Percentiles rank a stretch among this genome's conserved stretches.
Evolutionary conservation across 108 stramenopile species (phyloP).

Genomic region (Fragilariopsis cylindrus): DNA sequence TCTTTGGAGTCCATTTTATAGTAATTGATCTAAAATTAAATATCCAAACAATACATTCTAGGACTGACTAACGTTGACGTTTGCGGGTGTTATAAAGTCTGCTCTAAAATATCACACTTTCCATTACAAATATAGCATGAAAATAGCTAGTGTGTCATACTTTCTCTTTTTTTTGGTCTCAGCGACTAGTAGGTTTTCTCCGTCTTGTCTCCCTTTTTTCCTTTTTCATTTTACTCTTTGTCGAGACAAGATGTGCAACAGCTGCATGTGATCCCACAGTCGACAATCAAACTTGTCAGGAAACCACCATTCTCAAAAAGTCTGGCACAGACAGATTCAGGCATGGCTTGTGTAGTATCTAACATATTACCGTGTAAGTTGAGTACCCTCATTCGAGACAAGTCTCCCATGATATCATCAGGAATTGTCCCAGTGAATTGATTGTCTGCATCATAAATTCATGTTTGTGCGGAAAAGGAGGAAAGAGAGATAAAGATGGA

Average conservation of each 20-base stretch:
- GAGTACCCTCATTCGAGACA: constrained; percentile 43
- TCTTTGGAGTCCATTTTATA: too few species aligned
- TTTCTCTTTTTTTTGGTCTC: too few species aligned
- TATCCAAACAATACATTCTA: too few species aligned
- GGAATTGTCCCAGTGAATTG: constrained; percentile 63
- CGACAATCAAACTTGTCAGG: constrained; percentile 38
- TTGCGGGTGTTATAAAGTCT: too few species aligned
- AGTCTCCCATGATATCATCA: constrained; percentile 43
- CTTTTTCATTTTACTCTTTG: background rate
- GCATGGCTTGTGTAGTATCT: constrained; percentile 35
- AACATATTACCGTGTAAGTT: constrained; percentile 29
- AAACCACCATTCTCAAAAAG: constrained; percentile 8
- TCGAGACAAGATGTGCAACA: constrained; percentile 50
- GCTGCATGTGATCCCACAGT: constrained; percentile 40
- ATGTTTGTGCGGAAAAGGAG: background rate
- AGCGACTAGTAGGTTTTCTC: too few species aligned
- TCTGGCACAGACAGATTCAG: constrained; percentile 36
- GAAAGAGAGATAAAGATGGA: constrained; percentile 1
- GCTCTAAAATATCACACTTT: too few species aligned
- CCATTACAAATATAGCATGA: too few species aligned
- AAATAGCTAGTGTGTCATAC: too few species aligned
- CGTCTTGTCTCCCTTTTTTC: background rate
- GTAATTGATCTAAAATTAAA: too few species aligned
- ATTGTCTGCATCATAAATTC: constrained; percentile 20
- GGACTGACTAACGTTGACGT: too few species aligned